Base-by-base conservation (phyloP, 2,329 filamentous ascomycete species). In the Coleophoma cylindrospora region DNA sequence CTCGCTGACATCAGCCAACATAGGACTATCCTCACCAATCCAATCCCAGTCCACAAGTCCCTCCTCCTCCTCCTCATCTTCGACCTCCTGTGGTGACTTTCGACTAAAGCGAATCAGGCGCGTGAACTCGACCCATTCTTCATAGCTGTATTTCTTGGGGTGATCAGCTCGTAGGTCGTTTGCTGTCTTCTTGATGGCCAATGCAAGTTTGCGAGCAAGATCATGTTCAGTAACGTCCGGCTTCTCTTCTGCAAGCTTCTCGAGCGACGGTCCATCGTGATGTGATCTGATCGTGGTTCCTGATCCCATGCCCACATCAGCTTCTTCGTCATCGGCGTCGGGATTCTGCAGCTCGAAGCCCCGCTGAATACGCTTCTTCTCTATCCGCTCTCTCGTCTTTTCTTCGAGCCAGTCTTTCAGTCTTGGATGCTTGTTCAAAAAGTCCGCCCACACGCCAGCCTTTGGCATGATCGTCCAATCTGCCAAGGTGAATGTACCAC, bases 11-110 rank as follows among this genome's bases (percentile, higher is more conserved):
- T 77, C 75, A 3, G 80, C 77, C 59, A 87, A 69, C 76, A 89
- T 79, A 0, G 85, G 85, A 59, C 81, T 85, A 50, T 81, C 74
- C 56, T 86, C 77, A 0, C 84, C 83, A 49, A 89, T 81, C 85
- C 85, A 89, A 60, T 88, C 84, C 84, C 84, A 87, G 34, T 85
- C 77, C 1, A 86, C 69, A 15, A 84, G 60, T 0, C 78, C 81
- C 27, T 80, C 76, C n/a, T 78, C 73, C 17, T 79, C 75, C 50
- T 80, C 77, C 8, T 77, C 72, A 1, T 67, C 56, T 32, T 67
- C 57, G 2, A 67, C 57, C 11, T 64, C 61, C 7, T 64, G 57
- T 3, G 62, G 50, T 8, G 55, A 54, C 27, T 63, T 68, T 48
- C 61, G 64, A 36, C 67, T 77, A 56, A 84, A 83, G 2, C 78